Conservation (phyloP, 179 eudicot genomes). For the Pouteria campechiana region DNA sequence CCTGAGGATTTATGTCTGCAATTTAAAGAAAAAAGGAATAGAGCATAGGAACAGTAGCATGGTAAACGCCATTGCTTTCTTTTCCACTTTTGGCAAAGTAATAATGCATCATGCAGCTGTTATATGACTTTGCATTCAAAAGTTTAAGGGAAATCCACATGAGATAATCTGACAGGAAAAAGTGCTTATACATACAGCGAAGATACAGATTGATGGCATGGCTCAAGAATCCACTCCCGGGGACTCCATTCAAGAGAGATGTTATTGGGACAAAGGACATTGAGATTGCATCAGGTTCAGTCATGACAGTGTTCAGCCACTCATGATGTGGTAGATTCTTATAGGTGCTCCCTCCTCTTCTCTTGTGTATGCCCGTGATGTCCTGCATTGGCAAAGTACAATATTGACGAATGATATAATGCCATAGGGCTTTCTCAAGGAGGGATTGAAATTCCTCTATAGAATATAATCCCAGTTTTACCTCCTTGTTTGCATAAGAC, state of each 20-base stretch:
- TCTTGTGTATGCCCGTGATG: constrained; percentile 62
- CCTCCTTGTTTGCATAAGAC: constrained; percentile 88
- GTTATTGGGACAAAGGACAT: constrained; percentile 98
- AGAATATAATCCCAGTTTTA: constrained; percentile 5
- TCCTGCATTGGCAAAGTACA: constrained; percentile 52
- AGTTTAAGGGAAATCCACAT: background rate
- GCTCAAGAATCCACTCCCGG: constrained; percentile 95
- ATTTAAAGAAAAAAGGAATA: background rate
- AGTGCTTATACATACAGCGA: constrained; percentile 57
- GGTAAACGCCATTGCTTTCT: background rate
- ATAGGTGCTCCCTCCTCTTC: constrained; percentile 86
- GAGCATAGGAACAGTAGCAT: background rate
- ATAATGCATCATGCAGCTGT: background rate
- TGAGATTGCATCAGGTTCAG: constrained; percentile 82
- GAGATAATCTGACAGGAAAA: background rate
- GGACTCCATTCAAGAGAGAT: constrained; percentile 81
- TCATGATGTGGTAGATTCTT: constrained; percentile 50
- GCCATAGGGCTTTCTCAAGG: background rate
- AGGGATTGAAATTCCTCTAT: background rate
- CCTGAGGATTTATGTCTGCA: too few relatives aligned
- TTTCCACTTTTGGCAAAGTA: background rate
- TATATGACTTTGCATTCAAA: too few relatives aligned
- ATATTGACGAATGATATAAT: background rate
- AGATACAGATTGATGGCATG: constrained; percentile 94
- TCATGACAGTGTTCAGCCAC: constrained; percentile 80